A percentile compares a stretch with the other conserved stretches of the same genome.
Evolutionary conservation across 768 basidiomycete genomes (phyloP).

Genomic region (Cantharellus anzutake): DNA sequence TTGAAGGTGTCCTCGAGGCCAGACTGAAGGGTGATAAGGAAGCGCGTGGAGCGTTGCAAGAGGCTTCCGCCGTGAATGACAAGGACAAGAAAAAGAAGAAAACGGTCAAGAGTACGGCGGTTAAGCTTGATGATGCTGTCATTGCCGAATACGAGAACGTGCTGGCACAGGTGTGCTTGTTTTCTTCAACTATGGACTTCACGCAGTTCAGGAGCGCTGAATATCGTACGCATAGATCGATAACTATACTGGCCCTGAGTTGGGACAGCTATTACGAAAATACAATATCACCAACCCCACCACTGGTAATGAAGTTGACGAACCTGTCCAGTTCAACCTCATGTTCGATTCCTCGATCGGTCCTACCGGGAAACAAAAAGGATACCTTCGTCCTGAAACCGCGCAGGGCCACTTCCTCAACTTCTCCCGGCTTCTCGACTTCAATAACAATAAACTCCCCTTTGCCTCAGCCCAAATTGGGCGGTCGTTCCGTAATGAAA

Average conservation of each 20-base stretch:
- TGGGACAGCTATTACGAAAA: slow-evolving; percentile 70
- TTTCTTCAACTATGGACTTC: neutral
- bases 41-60: slow-evolving; percentile 56
- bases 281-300: slow-evolving; percentile 75
- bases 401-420: slow-evolving; percentile 99
- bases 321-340: slow-evolving; percentile 92
- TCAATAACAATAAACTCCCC: slow-evolving; percentile 91
- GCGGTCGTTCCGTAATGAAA: slow-evolving; percentile 92
- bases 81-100: slow-evolving; percentile 55
- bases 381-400: slow-evolving; percentile 92
- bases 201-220: neutral
- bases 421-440: slow-evolving; percentile 89
- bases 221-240: slow-evolving; percentile 40
- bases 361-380: slow-evolving; percentile 91
- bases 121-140: slow-evolving; percentile 52
- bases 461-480: slow-evolving; percentile 98
- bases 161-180: slow-evolving; percentile 59
- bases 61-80: slow-evolving; percentile 30
- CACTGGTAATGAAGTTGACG: slow-evolving; percentile 79
- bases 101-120: slow-evolving; percentile 42
- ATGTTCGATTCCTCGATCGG: slow-evolving; percentile 98
- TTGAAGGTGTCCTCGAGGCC: slow-evolving; percentile 81
- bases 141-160: slow-evolving; percentile 63
- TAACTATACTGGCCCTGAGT: slow-evolving; percentile 76
- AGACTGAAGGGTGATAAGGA: slow-evolving; percentile 79